Evolutionary conservation across 1,139 yeast species (phyloP), one percentile per base, ranked within the genome.

Genomic region (Candida albicans): DNA sequence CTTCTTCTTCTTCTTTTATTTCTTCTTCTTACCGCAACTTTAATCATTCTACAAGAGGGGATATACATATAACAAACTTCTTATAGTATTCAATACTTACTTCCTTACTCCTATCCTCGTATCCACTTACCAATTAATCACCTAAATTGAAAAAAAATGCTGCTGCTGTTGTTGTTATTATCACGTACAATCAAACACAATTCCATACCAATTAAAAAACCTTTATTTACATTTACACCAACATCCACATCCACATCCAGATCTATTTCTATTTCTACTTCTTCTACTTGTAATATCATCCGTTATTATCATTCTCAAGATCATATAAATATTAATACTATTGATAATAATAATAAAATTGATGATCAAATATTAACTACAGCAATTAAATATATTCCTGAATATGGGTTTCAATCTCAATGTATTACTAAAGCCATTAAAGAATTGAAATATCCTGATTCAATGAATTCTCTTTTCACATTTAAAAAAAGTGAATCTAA

Each of bases 371-470:
- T 73, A 22, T 58, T 73, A 40, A 52, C 61, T 37, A 64, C 64
- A 47, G 66, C 79, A 0, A 47, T 72, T n/a, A 65, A 63, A 29
- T 70, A 70, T 49, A 87, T 91, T 25, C 96, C 96, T 1, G 55
- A 64, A 41, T 70, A 65, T 45, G 98, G 98, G 2, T 89, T 93
- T 61, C 68, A 76, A 45, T 75, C 78, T 36, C 62, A 66, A 33
- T 82, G 96, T 10, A 68, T 93, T 7, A 68, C 78, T 1, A 65
- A 73, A 35, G 87, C 95, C 4, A 71, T 85, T 7, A 72, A 81
- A 32, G 83, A 81, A 7, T 64, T 81, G 53, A 80, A 82, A 2
- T 77, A 82, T 54, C 75, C 83, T 6, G 90, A 87, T 48, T 79
- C 89, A n/a, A 71, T 87, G 35, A 77, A 75, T 36, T 77, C 85